These are phyloP conservation scores for Gaertneriomyces semiglobifer DNA, from an alignment of 192 early-diverging fungal species.

Conservation along the genomic window DNA sequence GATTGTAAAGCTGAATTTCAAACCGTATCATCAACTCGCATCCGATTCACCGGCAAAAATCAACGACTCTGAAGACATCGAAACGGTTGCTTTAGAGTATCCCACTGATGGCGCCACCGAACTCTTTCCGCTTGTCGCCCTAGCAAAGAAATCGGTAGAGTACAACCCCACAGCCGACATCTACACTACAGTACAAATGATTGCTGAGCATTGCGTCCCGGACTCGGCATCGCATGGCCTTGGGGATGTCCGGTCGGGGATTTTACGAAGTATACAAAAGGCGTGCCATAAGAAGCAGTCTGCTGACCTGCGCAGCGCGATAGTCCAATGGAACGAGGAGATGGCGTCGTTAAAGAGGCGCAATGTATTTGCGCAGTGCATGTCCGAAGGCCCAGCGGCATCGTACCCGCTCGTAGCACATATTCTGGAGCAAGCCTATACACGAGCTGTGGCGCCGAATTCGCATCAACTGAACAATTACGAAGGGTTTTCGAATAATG, in stretches of 20 bases:
- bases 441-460: slow-evolving; percentile 76
- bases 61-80: slow-evolving; percentile 2
- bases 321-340: slow-evolving; percentile 67
- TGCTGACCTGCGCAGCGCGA: slow-evolving; percentile 61
- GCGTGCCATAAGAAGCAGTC: slow-evolving; percentile 69
- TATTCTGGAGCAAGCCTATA: slow-evolving; percentile 85
- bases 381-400: slow-evolving; percentile 27
- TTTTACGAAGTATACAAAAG: slow-evolving; percentile 72
- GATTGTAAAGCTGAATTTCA: slow-evolving; percentile 1
- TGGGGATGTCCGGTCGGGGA: slow-evolving; percentile 63
- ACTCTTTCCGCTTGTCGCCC: slow-evolving; percentile 30
- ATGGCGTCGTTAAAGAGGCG: slow-evolving; percentile 49
- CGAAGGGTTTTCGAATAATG: slow-evolving; percentile 86
- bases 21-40: slow-evolving; percentile 3
- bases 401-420: slow-evolving; percentile 74
- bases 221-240: slow-evolving; percentile 47
- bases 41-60: not conserved
- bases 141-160: slow-evolving; percentile 49
- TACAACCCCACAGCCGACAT: slow-evolving; percentile 85
- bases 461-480: slow-evolving; percentile 73
- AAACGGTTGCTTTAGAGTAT: slow-evolving; percentile 40
- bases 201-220: slow-evolving; percentile 60
- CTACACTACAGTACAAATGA: slow-evolving; percentile 60
- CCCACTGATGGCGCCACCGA: slow-evolving; percentile 35
- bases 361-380: slow-evolving; percentile 34